Evolutionary conservation across 768 basidiomycete genomes (phyloP).

Genomic region (Cystofilobasidium capitatum): DNA sequence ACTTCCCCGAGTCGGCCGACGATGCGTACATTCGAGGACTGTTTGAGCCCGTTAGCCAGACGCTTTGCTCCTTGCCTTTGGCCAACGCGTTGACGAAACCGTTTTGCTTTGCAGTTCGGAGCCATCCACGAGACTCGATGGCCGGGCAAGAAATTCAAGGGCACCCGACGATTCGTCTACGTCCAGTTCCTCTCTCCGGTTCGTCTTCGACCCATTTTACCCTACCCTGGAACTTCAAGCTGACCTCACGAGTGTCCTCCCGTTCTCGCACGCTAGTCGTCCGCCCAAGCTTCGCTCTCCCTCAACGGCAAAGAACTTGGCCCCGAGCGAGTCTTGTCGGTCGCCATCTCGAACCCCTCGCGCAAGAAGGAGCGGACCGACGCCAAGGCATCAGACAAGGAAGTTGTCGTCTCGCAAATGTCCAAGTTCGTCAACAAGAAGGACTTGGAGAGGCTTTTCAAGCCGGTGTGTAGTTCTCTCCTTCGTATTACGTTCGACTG

Average conservation of each 20-base stretch:
- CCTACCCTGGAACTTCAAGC: background rate
- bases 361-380: slow-evolving; percentile 84
- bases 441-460: slow-evolving; percentile 71
- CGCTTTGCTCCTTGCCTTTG: slow-evolving; percentile 9
- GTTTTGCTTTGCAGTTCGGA: slow-evolving; percentile 56
- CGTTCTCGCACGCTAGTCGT: slow-evolving; percentile 42
- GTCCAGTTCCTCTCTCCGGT: slow-evolving; percentile 82
- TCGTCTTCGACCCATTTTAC: slow-evolving; percentile 35
- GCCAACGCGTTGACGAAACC: slow-evolving; percentile 4
- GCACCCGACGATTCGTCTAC: slow-evolving; percentile 83
- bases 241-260: too few species aligned
- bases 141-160: slow-evolving; percentile 96
- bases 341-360: slow-evolving; percentile 81
- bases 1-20: slow-evolving; percentile 78
- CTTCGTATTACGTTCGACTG: background rate
- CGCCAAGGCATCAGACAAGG: slow-evolving; percentile 67
- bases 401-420: slow-evolving; percentile 79
- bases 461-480: slow-evolving; percentile 48
- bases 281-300: slow-evolving; percentile 62
- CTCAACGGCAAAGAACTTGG: slow-evolving; percentile 69
- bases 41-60: slow-evolving; percentile 56
- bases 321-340: slow-evolving; percentile 57
- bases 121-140: slow-evolving; percentile 87
- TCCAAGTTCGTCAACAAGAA: slow-evolving; percentile 63
- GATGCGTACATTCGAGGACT: slow-evolving; percentile 64